A percentile compares a stretch with the other conserved stretches of the same genome.
Evolutionary conservation across 495 filamentous ascomycete genomes (phyloP).

Genomic region (Melanomma pulvis-pyrius): DNA sequence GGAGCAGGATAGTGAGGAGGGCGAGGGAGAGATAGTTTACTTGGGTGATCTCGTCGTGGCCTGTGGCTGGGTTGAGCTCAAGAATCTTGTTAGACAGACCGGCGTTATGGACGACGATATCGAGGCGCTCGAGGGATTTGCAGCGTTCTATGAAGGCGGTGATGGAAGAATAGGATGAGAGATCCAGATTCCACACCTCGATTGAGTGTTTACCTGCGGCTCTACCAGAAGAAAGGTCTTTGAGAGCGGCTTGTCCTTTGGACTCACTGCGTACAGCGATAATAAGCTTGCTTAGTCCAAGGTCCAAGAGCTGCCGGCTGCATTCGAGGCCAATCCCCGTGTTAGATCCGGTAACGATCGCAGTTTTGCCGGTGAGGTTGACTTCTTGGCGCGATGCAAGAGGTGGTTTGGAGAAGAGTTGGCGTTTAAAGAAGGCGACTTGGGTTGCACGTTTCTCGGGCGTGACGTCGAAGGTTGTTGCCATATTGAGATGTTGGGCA

Average conservation of each 20-base stretch:
- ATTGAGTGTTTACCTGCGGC: constrained; percentile 46
- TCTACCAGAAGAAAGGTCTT: constrained; percentile 46
- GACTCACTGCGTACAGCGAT: constrained; percentile 42
- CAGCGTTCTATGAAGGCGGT: constrained; percentile 45
- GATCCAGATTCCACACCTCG: constrained; percentile 59
- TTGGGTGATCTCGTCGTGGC: constrained; percentile 54
- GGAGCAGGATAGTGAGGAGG: constrained; percentile 49
- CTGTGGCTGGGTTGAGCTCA: constrained; percentile 44
- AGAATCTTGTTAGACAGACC: constrained; percentile 45
- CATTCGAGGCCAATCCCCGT: constrained; percentile 41
- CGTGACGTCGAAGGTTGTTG: background rate
- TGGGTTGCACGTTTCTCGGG: background rate
- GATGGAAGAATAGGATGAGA: constrained; percentile 56
- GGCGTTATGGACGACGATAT: constrained; percentile 50
- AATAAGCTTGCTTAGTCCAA: constrained; percentile 42
- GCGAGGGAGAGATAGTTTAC: constrained; percentile 58
- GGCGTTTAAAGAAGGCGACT: background rate
- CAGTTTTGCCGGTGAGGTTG: constrained; percentile 36
- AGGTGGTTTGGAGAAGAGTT: background rate
- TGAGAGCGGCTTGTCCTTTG: constrained; percentile 51
- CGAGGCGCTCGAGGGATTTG: constrained; percentile 3
- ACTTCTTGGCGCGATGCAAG: background rate
- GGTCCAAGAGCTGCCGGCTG: constrained; percentile 32
- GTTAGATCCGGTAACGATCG: constrained; percentile 44
- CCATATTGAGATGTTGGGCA: no score